Evolutionary conservation across 257 asterid species (phyloP), one percentile per base, ranked within the genome.

Genomic region (Gentiana dahurica): DNA sequence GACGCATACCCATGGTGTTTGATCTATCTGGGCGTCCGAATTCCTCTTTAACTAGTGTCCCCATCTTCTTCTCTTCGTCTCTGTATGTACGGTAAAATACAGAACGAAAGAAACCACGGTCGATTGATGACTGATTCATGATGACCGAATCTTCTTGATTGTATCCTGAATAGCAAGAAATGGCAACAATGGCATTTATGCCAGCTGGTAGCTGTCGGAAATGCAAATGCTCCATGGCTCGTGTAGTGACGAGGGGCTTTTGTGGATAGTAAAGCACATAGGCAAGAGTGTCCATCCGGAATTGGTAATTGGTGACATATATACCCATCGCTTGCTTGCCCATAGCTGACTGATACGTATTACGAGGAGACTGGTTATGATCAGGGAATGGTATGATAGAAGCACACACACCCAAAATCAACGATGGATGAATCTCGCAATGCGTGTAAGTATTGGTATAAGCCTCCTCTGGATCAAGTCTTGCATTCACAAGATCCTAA

Each of bases 321-420:
- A 66, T 66, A 32, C 71, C 71, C 71, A 66, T 66, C 1, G 71
- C 71, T 34, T 66, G 71, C 57, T 66, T 66, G 12, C 71, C 71
- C 71, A 65, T 65, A 2, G 71, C 71, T 24, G 71, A 66, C 45
- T 66, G 71, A 41, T 66, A 66, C 4, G 71, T 66, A 33, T 66
- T 66, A 52, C 71, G 65, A 24, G 71, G 71, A 3, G 71, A 66
- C 71, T 66, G 71, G 54, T 66, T 66, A 49, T 66, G 71, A 24
- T 66, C 71, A 6, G 71, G 71, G 36, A 66, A 66, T 5, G 71
- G 71, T 4, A 66, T 66, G 55, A 66, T 66, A 1, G 71, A 66
- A 47, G 71, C 71, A 59, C 71, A 66, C 12, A 66, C 71, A 52
- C 71, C 71, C 65, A 66, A 59, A 35, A 66, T 66, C 35, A 66